Evolutionary conservation across 441 rosid species (phyloP), one percentile per base, ranked within the genome.

Genomic region (Croton setiger): DNA sequence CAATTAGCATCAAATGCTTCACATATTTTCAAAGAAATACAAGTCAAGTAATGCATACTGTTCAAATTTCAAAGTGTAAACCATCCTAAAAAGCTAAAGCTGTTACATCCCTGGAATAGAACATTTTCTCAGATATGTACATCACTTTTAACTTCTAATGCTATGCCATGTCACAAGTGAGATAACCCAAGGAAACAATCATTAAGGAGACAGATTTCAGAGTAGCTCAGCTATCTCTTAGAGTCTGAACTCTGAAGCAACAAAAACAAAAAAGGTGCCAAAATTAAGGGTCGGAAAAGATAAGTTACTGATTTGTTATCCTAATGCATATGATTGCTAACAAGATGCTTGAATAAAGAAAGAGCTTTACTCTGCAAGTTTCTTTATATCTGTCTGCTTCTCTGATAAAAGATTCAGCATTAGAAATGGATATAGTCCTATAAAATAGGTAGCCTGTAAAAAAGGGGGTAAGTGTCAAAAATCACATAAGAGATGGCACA

Each of bases 391-490:
- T 17, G 84, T 70, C 80, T 89, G 94, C 69, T 39, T 72, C 75
- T 55, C 61, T 53, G 97, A 91, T 64, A 78, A 84, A 33, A 60
- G 82, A 72, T 89, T 86, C 69, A 87, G n/a, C 70, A 83, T 80
- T 72, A 91, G 74, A 83, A 91, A 91, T 15, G 97, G 97, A 82
- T 93, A 93, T 17, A 93, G 69, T 69, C 90, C 94, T 74, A 88
- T 53, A 64, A 78, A 84, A 66, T 78, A 85, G 39, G 64, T 70
- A 52, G 82, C 89, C 97, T 93, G 74, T 23, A 58, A 68, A 68
- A 27, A 76, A 52, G 77, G 31, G 64, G 53, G 63, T 18, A 44
- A 61, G 72, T 56, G 36, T 75, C 66, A 74, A 14, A 44, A 68
- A 58, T 67, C 12, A 72, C 7, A 76, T 57, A 11, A 61, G 45